Evolutionary conservation across 2,329 filamentous ascomycete species (phyloP).

Genomic region (Polytolypa hystricis): DNA sequence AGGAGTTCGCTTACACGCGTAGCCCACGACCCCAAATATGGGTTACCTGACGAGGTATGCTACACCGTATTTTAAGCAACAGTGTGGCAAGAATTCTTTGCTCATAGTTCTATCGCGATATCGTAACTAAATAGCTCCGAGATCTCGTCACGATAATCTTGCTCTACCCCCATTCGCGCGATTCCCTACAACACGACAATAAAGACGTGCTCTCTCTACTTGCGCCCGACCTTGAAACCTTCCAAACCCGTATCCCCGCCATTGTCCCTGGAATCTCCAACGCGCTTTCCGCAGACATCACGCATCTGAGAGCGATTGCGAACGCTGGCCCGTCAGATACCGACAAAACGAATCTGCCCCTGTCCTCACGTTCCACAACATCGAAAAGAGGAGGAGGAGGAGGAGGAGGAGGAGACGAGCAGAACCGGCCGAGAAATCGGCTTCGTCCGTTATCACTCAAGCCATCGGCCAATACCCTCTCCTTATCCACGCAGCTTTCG

Average conservation of each 20-base stretch:
- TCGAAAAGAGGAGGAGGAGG: no score
- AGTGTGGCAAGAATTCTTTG: no score
- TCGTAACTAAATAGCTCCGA: constrained; percentile 22
- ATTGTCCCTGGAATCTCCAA: constrained; percentile 7
- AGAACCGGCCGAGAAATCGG: constrained; percentile 5
- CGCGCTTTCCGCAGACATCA: constrained; percentile 6
- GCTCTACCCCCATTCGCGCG: constrained; percentile 23
- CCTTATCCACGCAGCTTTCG: constrained; percentile 19
- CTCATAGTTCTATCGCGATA: no score
- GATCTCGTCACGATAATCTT: constrained; percentile 26
- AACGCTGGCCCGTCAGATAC: neutral
- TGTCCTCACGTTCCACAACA: no score
- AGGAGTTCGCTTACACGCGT: constrained; percentile 21
- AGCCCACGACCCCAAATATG: constrained; percentile 23
- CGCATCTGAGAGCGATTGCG: constrained; percentile 7
- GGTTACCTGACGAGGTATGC: constrained; percentile 25
- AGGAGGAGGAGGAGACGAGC: no score
- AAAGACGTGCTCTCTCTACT: constrained; percentile 20
- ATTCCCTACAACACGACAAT: neutral
- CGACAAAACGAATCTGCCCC: neutral
- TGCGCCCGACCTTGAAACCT: constrained; percentile 24
- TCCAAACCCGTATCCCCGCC: constrained; percentile 17
- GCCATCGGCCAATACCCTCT: neutral
- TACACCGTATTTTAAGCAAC: no score
- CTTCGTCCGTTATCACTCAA: constrained; percentile 5